Evolutionary conservation across 2,329 filamentous ascomycete genomes (phyloP), one percentile per base, ranked within the genome.

Genomic region (Dichotomopilus funicola): DNA sequence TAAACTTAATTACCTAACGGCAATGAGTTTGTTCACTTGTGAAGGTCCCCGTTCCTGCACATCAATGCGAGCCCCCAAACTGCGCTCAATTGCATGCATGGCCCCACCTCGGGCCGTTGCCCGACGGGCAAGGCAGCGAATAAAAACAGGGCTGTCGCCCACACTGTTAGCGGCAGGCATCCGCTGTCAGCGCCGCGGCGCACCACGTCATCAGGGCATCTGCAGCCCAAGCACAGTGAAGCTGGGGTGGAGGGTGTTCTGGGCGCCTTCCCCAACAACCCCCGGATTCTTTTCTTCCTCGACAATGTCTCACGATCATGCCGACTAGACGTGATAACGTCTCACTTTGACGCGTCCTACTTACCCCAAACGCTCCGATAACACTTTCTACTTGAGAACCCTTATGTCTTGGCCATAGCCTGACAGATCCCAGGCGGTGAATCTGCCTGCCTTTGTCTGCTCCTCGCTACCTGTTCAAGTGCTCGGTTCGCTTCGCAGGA

Each of bases 151-250:
- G 19, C 45, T 47, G 45, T 5, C 8, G 34, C 11, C 43, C 6
- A 37, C 19, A 27, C 19, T 3, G 19, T 31, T 31, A 12, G 44
- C 50, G 53, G 54, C 57, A 57, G 57, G 55, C 57, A 61, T 36
- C 49, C 46, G 33, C 42, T 51, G 42, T 41, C 49, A 13, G 49
- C 5, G 13, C 33, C 34, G 19, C 19, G 27, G 42, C 48, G 12
- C 49, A 61, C 59, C 60, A 62, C 60, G 60, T 62, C 60, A 62
- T 62, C 56, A 49, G 53, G 27, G 47, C 42, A 43, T 48, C 35
- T 19, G 40, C 13, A 34, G 36, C 27, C 33, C 53, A 38, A 43
- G 19, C 19, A 27, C 19, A 27, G 19, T 27, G 19, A 27, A 27
- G 19, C 19, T 27, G 19, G 19, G 3, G 19, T 27, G 19, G 19